Conservation (phyloP, 306 rosid species). For the Quillaja saponaria region DNA sequence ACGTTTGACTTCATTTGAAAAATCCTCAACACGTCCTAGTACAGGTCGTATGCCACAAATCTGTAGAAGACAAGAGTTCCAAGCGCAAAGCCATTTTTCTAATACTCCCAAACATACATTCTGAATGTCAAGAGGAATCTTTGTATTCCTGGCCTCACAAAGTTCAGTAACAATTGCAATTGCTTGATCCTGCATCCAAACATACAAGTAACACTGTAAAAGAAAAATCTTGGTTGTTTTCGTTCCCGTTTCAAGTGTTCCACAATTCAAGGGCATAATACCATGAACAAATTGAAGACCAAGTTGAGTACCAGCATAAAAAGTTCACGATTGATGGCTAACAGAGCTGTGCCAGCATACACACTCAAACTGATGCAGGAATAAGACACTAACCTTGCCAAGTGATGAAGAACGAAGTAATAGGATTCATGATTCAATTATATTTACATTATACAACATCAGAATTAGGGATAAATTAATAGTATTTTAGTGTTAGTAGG, state of each 20-base stretch:
- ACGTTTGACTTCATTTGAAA: constrained; percentile 67
- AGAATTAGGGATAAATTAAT: no score
- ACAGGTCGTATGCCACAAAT: constrained; percentile 93
- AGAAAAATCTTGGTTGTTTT: constrained; percentile 11
- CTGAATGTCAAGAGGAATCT: constrained; percentile 47
- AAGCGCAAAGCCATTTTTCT: constrained; percentile 90
- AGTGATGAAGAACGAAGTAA: constrained; percentile 6
- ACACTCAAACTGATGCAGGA: neutral
- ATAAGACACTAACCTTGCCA: constrained; percentile 4
- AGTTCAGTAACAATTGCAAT: constrained; percentile 62
- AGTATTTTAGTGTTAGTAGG: no score
- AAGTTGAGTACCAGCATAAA: no score
- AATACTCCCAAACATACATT: constrained; percentile 66
- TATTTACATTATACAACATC: no score
- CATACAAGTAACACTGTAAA: no score
- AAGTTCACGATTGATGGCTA: no score
- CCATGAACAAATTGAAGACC: no score
- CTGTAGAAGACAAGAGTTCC: constrained; percentile 84
- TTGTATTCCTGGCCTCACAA: constrained; percentile 55
- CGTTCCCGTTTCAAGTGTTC: neutral
- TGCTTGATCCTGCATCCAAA: constrained; percentile 76
- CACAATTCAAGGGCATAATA: neutral
- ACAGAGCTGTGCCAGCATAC: no score
- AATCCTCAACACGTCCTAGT: constrained; percentile 84
- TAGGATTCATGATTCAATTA: no score